Percentiles rank a stretch among this genome's conserved stretches.
Evolutionary conservation across 345 rosid species (phyloP).

Genomic region (Pistacia integerrima): DNA sequence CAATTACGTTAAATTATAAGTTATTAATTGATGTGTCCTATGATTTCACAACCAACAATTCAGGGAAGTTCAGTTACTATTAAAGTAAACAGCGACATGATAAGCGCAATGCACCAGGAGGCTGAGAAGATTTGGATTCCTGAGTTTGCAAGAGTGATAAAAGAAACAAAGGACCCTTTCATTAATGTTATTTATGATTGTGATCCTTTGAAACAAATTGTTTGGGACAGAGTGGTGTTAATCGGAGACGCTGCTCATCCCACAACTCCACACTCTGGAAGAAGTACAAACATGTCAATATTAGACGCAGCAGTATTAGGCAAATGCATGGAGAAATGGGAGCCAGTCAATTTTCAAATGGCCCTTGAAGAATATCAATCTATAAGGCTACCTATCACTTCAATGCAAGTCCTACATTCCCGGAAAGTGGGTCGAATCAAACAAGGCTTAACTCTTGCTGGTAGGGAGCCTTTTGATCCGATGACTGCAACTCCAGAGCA

Average conservation of each 20-base stretch:
- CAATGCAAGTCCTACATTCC: slow-evolving; percentile 64
- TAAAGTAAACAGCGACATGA: slow-evolving; percentile 56
- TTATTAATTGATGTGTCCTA: too few relatives aligned
- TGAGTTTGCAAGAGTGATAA: slow-evolving; percentile 55
- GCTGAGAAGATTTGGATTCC: slow-evolving; percentile 70
- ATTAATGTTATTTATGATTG: slow-evolving; percentile 68
- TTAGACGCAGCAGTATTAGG: slow-evolving; percentile 68
- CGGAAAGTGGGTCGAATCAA: slow-evolving; percentile 55
- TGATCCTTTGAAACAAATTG: slow-evolving; percentile 52
- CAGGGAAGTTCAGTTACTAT: slow-evolving; percentile 70
- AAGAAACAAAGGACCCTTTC: slow-evolving; percentile 71
- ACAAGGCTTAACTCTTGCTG: slow-evolving; percentile 54
- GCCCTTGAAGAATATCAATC: slow-evolving; percentile 73
- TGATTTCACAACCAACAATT: background rate
- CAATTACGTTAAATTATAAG: too few relatives aligned
- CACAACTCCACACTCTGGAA: slow-evolving; percentile 60
- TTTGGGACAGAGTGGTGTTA: slow-evolving; percentile 59
- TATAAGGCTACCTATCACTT: slow-evolving; percentile 49
- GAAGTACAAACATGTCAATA: slow-evolving; percentile 83
- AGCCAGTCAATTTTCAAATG: slow-evolving; percentile 29
- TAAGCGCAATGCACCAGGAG: slow-evolving; percentile 50
- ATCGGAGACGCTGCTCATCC: slow-evolving; percentile 89
- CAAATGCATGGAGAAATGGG: slow-evolving; percentile 54
- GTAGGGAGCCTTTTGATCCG: slow-evolving; percentile 35
- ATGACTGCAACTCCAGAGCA: slow-evolving; percentile 31